Evolutionary conservation across 768 basidiomycete species (phyloP).

Genomic region (Mycena galopus): DNA sequence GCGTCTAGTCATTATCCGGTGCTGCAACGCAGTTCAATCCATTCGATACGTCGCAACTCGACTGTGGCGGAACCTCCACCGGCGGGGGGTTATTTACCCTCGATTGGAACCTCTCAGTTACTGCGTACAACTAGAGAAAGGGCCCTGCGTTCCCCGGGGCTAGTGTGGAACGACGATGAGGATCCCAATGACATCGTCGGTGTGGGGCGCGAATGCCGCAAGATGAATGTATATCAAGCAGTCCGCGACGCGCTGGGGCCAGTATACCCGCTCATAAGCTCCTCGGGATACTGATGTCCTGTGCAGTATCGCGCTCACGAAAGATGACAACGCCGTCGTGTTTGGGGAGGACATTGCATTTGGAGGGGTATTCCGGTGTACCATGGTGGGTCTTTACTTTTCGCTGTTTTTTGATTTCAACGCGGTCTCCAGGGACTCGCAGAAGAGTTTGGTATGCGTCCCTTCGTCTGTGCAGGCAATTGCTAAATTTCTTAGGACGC

Average conservation of each 20-base stretch:
- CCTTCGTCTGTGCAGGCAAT: not conserved
- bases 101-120: constrained; percentile 76
- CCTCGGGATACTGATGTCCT: not conserved
- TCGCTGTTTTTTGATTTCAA: constrained; percentile 3
- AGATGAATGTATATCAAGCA: constrained; percentile 97
- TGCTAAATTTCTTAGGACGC: constrained; percentile 62
- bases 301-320: constrained; percentile 80
- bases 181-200: constrained; percentile 64
- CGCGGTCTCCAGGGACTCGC: constrained; percentile 76
- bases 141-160: constrained; percentile 78
- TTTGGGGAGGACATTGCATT: constrained; percentile 95
- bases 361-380: constrained; percentile 95
- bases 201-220: constrained; percentile 84
- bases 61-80: constrained; percentile 74
- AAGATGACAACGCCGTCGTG: constrained; percentile 89
- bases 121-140: constrained; percentile 76
- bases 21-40: constrained; percentile 1
- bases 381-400: constrained; percentile 70
- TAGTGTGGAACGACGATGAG: constrained; percentile 79
- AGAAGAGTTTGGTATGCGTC: constrained; percentile 86
- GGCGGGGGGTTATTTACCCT: constrained; percentile 82
- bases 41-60: constrained; percentile 60
- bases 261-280: constrained; percentile 22
- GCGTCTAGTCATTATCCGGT: constrained; percentile 40
- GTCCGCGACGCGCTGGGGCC: constrained; percentile 92